Base-by-base conservation (phyloP, 2,329 filamentous ascomycete genomes). In the Pseudogymnoascus pannorum region DNA sequence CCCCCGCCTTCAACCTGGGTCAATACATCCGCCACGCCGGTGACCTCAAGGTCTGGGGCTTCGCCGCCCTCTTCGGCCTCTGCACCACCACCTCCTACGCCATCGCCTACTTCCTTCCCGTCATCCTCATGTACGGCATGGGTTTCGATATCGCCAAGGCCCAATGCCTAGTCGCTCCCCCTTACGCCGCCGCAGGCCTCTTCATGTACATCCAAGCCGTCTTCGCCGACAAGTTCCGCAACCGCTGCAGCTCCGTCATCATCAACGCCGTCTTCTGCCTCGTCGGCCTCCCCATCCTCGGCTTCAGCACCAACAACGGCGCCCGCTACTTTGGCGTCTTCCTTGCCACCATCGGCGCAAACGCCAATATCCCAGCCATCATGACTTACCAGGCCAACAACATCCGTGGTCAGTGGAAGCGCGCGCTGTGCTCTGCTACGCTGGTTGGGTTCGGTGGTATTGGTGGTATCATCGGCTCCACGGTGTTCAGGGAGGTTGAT, bases 381-480 rank as follows among this genome's bases (percentile, higher is more conserved):
- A 84, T 95, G 77, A 82, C 89, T 0, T 94, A 91, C 76, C 90
- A 93, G 76, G 89, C 89, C 42, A 94, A 93, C 76, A 94, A 94
- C 74, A 87, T 95, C 70, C 86, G 90, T 59, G 91, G 90, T 0
- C 90, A 94, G 75, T 95, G 90, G 89, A 95, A 93, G 77, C 84
- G 91, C 57, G 90, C 90, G 0, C 87, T 94, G 67, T 87, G 85
- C 72, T 89, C 85, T 63, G 88, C 90, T 2, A 87, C 86, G 0
- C 80, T 93, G 2, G 87, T 94, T 3, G 88, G 87, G 1, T 84
- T 89, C 58, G 89, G 89, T 6, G 89, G 88, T 2, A 77, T 95
- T 24, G 91, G 91, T 36, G 90, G 91, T 33, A 94, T 94, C 65
- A 83, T 84, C 1, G 89, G 89, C 24, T 84, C 83, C 66, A 77